These are phyloP conservation scores for Thelonectria discophora DNA, from an alignment of 2,329 filamentous ascomycete genomes.

Conservation along the genomic window DNA sequence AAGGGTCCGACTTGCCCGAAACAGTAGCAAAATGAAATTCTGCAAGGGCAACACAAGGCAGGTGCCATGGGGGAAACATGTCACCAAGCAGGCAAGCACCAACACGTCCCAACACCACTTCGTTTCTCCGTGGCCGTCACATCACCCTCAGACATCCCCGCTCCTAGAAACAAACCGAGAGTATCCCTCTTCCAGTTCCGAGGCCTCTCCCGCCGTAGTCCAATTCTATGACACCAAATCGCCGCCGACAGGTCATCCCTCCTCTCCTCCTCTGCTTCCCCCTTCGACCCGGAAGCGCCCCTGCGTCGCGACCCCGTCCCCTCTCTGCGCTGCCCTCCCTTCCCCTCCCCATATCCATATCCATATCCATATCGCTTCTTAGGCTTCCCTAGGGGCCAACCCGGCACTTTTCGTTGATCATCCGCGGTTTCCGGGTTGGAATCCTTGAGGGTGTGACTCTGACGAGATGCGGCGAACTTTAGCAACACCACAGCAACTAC, in stretches of 20 bases:
- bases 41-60: conserved; percentile 22
- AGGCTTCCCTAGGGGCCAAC: conserved; percentile 14
- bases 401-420: conserved; percentile 34
- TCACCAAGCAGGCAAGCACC: not conserved
- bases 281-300: conserved; percentile 10
- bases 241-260: not conserved
- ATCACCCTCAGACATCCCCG: not conserved
- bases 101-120: not conserved
- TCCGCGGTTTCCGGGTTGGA: conserved; percentile 32
- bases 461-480: conserved; percentile 16
- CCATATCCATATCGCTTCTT: conserved; percentile 25
- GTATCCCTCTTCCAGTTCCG: not conserved
- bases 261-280: conserved; percentile 1
- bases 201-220: conserved; percentile 11
- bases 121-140: not conserved
- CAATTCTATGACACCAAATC: conserved; percentile 12
- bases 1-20: conserved; percentile 15
- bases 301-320: conserved; percentile 23
- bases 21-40: conserved; percentile 21
- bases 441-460: conserved; percentile 16
- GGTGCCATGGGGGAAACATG: not conserved
- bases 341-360: conserved; percentile 27
- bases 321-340: conserved; percentile 6
- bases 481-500: conserved; percentile 10
- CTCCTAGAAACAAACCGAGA: not conserved